Percentiles rank a stretch among this genome's conserved stretches.
phyloP scores from a whole-genome alignment of 2,329 filamentous ascomycete species.

The Colletotrichum nymphaeae region DNA sequence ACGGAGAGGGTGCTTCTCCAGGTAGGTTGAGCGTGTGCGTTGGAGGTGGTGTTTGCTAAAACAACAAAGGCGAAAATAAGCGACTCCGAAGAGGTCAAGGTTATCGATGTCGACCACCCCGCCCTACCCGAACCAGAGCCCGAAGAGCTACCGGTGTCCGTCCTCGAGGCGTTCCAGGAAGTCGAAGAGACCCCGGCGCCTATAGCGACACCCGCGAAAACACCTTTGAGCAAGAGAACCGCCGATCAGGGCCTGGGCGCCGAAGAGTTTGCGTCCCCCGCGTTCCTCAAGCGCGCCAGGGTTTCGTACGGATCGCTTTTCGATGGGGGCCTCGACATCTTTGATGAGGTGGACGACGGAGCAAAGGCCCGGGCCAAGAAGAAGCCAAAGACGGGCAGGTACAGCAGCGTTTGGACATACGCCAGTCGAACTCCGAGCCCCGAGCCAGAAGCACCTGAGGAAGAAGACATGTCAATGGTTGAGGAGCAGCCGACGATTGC shows the following conservation, averaged over 20 bases:
- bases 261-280: constrained; percentile 78
- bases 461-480: constrained; percentile 36
- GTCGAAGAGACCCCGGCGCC: constrained; percentile 38
- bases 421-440: constrained; percentile 78
- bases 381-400: constrained; percentile 74
- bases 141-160: constrained; percentile 22
- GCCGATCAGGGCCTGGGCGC: constrained; percentile 50
- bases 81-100: constrained; percentile 58
- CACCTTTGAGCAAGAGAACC: constrained; percentile 43
- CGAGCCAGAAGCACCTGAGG: constrained; percentile 55
- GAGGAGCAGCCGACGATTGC: constrained; percentile 12
- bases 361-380: constrained; percentile 73
- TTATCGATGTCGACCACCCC: constrained; percentile 66
- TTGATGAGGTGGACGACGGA: constrained; percentile 73
- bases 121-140: constrained; percentile 34
- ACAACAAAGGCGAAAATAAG: constrained; percentile 53
- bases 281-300: constrained; percentile 79
- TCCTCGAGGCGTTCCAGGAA: constrained; percentile 35
- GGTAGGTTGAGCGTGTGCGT: constrained; percentile 43
- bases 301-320: constrained; percentile 77
- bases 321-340: constrained; percentile 73
- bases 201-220: neutral
- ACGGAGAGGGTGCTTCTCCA: constrained; percentile 60
- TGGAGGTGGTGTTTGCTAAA: constrained; percentile 34
- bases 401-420: constrained; percentile 80